phyloP scores from a whole-genome alignment of 768 basidiomycete species.

The Leccinum imitatum region DNA sequence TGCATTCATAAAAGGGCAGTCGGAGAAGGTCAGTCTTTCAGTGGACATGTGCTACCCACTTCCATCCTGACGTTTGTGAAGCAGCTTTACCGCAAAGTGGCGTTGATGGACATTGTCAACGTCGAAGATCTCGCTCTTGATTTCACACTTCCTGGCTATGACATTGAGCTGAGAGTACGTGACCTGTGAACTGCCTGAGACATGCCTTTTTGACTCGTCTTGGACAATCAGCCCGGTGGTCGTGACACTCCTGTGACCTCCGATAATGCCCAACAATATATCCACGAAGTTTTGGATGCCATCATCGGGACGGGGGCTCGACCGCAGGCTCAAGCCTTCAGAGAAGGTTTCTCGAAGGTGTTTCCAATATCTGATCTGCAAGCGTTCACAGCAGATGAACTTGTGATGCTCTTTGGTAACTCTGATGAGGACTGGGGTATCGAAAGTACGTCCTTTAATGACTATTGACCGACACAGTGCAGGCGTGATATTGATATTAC shows the following conservation, averaged over 20 bases:
- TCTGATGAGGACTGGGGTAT: constrained; percentile 96
- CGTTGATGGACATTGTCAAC: constrained; percentile 57
- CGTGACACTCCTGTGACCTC: constrained; percentile 78
- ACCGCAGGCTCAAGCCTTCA: constrained; percentile 86
- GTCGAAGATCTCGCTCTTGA: constrained; percentile 91
- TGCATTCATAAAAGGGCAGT: constrained; percentile 44
- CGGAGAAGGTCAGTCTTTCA: constrained; percentile 51
- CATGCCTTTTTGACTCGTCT: background rate
- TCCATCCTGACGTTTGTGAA: constrained; percentile 3
- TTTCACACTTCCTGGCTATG: constrained; percentile 95
- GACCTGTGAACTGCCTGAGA: background rate
- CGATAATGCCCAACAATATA: constrained; percentile 87
- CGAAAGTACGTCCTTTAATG: constrained; percentile 64
- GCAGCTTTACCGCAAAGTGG: constrained; percentile 56
- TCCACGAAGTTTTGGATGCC: constrained; percentile 81
- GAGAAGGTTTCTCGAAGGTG: constrained; percentile 92
- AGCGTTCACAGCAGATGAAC: constrained; percentile 90
- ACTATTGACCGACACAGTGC: background rate
- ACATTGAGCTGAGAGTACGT: constrained; percentile 84
- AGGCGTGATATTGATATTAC: constrained; percentile 4
- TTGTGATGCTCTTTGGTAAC: constrained; percentile 95
- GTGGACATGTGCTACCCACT: background rate
- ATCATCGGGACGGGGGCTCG: constrained; percentile 80
- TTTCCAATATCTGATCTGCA: constrained; percentile 91
- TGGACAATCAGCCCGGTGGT: constrained; percentile 63